Base-by-base conservation (phyloP, 2,329 filamentous ascomycete species). In the Cercospora beticola region DNA sequence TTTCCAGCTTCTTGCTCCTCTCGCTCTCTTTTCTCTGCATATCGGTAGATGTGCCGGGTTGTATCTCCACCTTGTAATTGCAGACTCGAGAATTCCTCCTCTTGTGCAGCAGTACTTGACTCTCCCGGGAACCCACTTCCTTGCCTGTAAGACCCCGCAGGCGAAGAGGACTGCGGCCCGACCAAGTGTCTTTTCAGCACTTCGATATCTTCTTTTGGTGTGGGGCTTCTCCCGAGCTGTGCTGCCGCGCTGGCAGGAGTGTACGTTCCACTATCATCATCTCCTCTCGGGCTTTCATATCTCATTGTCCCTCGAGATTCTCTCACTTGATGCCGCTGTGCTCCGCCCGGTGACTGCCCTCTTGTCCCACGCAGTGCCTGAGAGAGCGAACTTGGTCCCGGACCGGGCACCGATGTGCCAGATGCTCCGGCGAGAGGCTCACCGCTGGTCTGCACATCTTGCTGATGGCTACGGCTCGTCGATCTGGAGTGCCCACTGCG, bases 31-130 rank as follows among this genome's bases (percentile, higher is more conserved):
- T 96, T 93, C 79, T 98, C 93, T 3, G 93, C 93, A 92, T 96
- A 99, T 74, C 92, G 90, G 83, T 99, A 99, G 75, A 99, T 97
- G 65, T 94, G 92, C 69, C 95, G 86, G 26, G 94, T 97, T 67
- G 97, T 91, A 78, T 99, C 95, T 71, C 95, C 95, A 69, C 95
- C 95, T 78, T 98, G 96, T 58, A 99, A 83, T 77, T 90, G 90
- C 78, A 99, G 81, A 81, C 95, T 98, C 31, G 94, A 97, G 79
- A 99, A 99, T 76, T 97, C 92, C 68, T 95, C 92, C 5, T 83
- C 82, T 5, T 90, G 88, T 70, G 88, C 86, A 26, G 71, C 74
- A 54, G 69, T 36, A 62, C 68, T 81, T 76, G 72, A 76, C 75
- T 63, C 76, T 75, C 68, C 66, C 10, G 74, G 73, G 16, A 75